Percentiles rank a stretch among this genome's conserved stretches.
phyloP scores from a whole-genome alignment of 2,329 filamentous ascomycete genomes.

The Cladosporium sp. region DNA sequence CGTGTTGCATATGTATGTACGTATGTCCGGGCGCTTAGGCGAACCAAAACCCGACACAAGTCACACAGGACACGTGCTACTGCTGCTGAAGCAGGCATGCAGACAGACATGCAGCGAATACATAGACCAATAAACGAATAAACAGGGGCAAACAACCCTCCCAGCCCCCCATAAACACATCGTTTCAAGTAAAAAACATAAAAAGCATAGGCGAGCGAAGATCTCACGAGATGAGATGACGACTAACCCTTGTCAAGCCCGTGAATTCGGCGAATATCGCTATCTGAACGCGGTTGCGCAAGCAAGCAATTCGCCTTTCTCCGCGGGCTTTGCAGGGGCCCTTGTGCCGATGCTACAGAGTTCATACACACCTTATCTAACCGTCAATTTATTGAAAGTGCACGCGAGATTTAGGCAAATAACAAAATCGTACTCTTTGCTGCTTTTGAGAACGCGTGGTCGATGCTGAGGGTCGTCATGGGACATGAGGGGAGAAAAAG shows the following conservation, averaged over 20 bases:
- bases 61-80: background rate
- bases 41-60: background rate
- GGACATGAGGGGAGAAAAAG: no score
- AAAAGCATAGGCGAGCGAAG: background rate
- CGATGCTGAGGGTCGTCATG: no score
- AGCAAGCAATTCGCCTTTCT: background rate
- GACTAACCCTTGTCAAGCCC: background rate
- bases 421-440: background rate
- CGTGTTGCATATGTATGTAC: background rate
- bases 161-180: background rate
- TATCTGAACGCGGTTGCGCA: background rate
- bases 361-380: background rate
- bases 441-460: background rate
- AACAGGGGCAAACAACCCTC: background rate
- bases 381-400: background rate
- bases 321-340: background rate
- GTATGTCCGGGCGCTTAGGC: background rate
- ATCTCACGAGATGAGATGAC: background rate
- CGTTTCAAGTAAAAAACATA: background rate
- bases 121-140: background rate
- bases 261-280: background rate
- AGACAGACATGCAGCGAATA: background rate
- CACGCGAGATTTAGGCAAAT: background rate
- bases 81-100: background rate
- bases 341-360: background rate